Base-by-base conservation (phyloP, 768 basidiomycete species). In the Trametes elegans region DNA sequence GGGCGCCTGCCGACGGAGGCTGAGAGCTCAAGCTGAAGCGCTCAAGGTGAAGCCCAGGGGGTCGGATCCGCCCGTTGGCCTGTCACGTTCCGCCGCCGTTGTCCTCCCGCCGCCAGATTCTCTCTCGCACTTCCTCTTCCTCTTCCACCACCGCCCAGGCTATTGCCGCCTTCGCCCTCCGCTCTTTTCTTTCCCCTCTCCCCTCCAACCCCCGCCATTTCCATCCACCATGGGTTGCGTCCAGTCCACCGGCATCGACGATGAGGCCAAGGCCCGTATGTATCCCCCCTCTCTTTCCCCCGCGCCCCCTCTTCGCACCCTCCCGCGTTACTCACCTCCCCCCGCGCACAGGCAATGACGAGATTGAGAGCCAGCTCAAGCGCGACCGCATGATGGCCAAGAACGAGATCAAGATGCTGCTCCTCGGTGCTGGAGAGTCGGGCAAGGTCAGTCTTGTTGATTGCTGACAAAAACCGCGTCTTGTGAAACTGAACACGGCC, bases 401-500 rank as follows among this genome's bases (percentile, higher is more conserved):
- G 79, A 94, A 93, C 64, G 93, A 94, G 71, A 93, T 95, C 68
- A 95, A 98, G 77, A 96, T 98, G 94, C 70, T 98, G 58, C 70
- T 98, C 55, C 79, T 98, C 24, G 96, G 96, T 53, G 94, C 96
- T 55, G 94, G 96, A 74, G 94, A 97, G 79, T 94, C 92, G 49
- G 95, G 95, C 65, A 97, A 98, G 82, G 88, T 88, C 42, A 13
- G 76, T 53, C 16, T 32, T 21, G 28, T 27, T 44, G 7, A 8
- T 36, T 26, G 35, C 38, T 28, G 27, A 40, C 38, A 34, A 41
- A 4, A 3, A 21, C 14, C 41, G 5, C 18, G 14, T 36, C 6
- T n/a, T 18, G 26, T n/a, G n/a, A 8, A 21, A 27, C 28, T 28
- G 26, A 4, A 24, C 6, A 16, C 39, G 19, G 4, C 5, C 11